A percentile compares a stretch with the other conserved stretches of the same genome.
Evolutionary conservation across 2,329 filamentous ascomycete genomes (phyloP).

Genomic region (Colletotrichum australisinense): DNA sequence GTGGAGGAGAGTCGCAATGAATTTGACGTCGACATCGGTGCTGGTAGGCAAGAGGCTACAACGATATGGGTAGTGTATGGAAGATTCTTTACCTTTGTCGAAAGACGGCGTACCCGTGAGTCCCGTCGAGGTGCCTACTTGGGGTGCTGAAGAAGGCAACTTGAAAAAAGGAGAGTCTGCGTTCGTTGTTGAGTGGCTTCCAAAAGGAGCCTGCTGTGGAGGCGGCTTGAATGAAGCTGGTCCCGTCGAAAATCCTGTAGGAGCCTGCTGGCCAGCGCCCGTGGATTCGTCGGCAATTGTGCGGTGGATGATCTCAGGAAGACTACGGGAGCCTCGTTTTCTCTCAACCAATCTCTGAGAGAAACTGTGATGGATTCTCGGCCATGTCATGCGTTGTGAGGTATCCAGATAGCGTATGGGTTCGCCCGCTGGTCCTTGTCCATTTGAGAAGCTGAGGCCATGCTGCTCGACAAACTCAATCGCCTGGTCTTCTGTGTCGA

Average conservation of each 20-base stretch:
- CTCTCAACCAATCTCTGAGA: slow-evolving; percentile 68
- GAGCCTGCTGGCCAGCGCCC: not conserved
- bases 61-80: not conserved
- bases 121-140: not conserved
- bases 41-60: not conserved
- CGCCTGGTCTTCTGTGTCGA: slow-evolving; percentile 76
- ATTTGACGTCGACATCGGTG: not conserved
- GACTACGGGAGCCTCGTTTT: slow-evolving; percentile 64
- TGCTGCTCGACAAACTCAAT: slow-evolving; percentile 72
- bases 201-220: not conserved
- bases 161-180: slow-evolving; percentile 1
- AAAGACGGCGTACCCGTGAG: slow-evolving; percentile 14
- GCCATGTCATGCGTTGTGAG: slow-evolving; percentile 56
- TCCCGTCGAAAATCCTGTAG: slow-evolving; percentile 6
- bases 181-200: not conserved
- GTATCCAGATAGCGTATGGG: slow-evolving; percentile 52
- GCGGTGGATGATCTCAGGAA: slow-evolving; percentile 67
- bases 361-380: slow-evolving; percentile 65
- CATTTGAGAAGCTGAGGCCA: slow-evolving; percentile 61
- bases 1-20: not conserved
- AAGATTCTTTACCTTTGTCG: slow-evolving; percentile 29
- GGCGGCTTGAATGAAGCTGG: slow-evolving; percentile 22
- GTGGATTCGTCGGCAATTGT: slow-evolving; percentile 60
- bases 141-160: slow-evolving; percentile 9
- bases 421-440: slow-evolving; percentile 48